Base-by-base conservation (phyloP, 2,329 filamentous ascomycete genomes). In the Stagonosporopsis chrysanthemi region DNA sequence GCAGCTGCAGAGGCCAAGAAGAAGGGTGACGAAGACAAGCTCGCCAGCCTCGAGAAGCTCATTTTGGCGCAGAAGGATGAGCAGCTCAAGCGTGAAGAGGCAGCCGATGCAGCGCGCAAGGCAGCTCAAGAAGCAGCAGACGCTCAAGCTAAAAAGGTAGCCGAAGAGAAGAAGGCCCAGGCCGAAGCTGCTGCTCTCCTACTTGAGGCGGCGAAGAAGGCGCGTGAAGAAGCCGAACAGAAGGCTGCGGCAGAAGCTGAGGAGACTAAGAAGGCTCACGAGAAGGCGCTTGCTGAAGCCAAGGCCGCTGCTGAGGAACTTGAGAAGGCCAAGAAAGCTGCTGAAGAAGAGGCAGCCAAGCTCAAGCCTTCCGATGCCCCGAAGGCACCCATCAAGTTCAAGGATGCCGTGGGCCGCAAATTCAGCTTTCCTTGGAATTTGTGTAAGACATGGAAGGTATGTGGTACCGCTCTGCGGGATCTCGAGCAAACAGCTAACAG, bases 401-500 rank as follows among this genome's bases (percentile, higher is more conserved):
- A 69, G 42, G 69, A 73, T 41, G 71, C 71, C 12, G 65, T 72
- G 6, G 69, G 71, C 19, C 63, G 69, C 50, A 71, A 68, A 40
- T 73, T 71, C 47, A 67, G 57, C 44, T 69, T 73, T 44, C 70
- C 70, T 6, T 73, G 62, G 56, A 44, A 70, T 15, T 24, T 70
- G 26, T 71, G 67, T 51, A 67, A 68, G 35, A 66, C 69, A 1
- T 73, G 69, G 68, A 70, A 72, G 65, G 68, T 66, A 91, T 75
- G 82, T 87, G 40, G 22, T 3, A 17, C 12, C 3, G 9, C 24
- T 12, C 6, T 17, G n/a, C 12, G 8, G 15, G 40, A 9, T 6
- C 24, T 12, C 91, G 97, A 74, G 89, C 88, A 65, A 65, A 96
- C 80, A 84, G 43, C 47, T 54, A 48, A 57, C 42, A n/a, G 11